Evolutionary conservation across 768 basidiomycete genomes (phyloP).

Genomic region (Tubosaeta sp.): DNA sequence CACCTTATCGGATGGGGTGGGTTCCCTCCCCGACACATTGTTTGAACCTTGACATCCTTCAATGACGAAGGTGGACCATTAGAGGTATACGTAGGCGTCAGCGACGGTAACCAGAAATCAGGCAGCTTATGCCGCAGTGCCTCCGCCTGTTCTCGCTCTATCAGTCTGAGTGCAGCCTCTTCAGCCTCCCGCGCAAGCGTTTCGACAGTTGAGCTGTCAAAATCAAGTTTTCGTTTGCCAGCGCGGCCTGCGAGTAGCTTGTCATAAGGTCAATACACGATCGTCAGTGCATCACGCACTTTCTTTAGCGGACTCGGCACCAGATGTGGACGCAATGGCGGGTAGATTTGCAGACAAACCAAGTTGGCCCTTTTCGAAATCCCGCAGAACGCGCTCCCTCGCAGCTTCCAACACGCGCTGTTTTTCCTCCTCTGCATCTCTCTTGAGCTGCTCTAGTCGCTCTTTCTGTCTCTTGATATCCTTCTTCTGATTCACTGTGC

Average conservation of each 20-base stretch:
- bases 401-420: conserved; percentile 67
- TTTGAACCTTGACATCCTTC: conserved; percentile 80
- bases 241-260: conserved; percentile 43
- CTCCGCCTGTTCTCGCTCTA: conserved; percentile 84
- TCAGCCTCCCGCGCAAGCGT: conserved; percentile 76
- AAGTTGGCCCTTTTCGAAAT: conserved; percentile 87
- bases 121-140: conserved; percentile 84
- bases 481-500: conserved; percentile 79
- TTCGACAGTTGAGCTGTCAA: conserved; percentile 71
- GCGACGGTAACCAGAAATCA: conserved; percentile 94
- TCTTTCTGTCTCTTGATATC: conserved; percentile 90
- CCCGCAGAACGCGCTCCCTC: conserved; percentile 80
- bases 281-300: conserved; percentile 21
- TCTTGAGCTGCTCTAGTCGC: conserved; percentile 66
- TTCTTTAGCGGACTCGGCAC: conserved; percentile 33
- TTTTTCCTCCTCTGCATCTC: conserved; percentile 78
- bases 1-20: conserved; percentile 77
- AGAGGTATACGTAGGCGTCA: conserved; percentile 78
- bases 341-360: conserved; percentile 50
- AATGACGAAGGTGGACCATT: conserved; percentile 60
- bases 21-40: conserved; percentile 80
- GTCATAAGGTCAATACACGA: not conserved
- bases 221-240: conserved; percentile 82
- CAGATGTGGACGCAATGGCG: conserved; percentile 35
- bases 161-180: conserved; percentile 76